phyloP scores from a whole-genome alignment of 2,329 filamentous ascomycete species.

The Hymenoscyphus linearis region DNA sequence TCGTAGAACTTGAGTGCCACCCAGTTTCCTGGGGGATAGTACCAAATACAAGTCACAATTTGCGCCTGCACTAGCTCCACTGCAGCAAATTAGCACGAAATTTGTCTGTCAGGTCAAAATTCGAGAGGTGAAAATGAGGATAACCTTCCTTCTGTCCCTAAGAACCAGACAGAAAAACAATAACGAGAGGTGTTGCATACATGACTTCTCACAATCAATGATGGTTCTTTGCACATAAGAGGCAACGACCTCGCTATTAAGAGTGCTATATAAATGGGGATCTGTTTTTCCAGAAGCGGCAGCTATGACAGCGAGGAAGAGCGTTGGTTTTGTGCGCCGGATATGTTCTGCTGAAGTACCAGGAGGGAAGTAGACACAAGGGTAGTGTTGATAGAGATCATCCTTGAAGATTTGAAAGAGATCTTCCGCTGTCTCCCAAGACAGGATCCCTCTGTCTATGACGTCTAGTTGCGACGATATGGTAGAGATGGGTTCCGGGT shows the following conservation, averaged over 20 bases:
- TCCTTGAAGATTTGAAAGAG: constrained; percentile 53
- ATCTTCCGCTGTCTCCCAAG: constrained; percentile 45
- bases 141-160: too few species aligned
- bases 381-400: constrained; percentile 53
- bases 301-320: constrained; percentile 66
- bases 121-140: too few species aligned
- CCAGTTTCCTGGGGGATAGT: constrained; percentile 40
- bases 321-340: constrained; percentile 51
- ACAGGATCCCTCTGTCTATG: constrained; percentile 54
- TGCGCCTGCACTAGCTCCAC: constrained; percentile 44
- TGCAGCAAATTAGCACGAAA: too few species aligned
- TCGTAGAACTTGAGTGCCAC: constrained; percentile 42
- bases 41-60: constrained; percentile 41
- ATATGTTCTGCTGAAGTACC: constrained; percentile 47
- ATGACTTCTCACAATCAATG: constrained; percentile 40
- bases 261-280: constrained; percentile 35
- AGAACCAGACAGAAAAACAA: too few species aligned
- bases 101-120: too few species aligned
- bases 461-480: constrained; percentile 28
- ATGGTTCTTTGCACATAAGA: constrained; percentile 41
- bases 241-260: constrained; percentile 41
- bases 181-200: too few species aligned
- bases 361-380: constrained; percentile 52
- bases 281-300: constrained; percentile 50
- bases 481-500: not conserved